These are phyloP conservation scores for Calocera cornea DNA, from an alignment of 768 basidiomycete species.

Conservation along the genomic window DNA sequence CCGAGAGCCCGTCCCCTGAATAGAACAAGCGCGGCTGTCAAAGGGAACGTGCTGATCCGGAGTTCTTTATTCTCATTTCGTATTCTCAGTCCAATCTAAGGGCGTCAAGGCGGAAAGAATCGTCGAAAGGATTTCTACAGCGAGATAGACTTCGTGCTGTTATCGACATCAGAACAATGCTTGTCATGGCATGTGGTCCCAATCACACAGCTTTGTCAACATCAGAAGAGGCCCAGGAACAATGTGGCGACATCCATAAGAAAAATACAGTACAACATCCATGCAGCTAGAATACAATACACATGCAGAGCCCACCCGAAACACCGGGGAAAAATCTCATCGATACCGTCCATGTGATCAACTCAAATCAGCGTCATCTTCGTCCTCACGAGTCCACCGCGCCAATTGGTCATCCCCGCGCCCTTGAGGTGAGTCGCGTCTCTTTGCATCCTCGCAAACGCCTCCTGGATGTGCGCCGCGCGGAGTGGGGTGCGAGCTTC, in stretches of 20 bases:
- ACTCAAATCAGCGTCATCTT: conserved; percentile 61
- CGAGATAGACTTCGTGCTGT: no score
- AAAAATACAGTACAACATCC: neutral
- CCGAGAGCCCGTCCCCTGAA: no score
- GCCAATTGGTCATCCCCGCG: conserved; percentile 81
- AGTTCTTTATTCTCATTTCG: no score
- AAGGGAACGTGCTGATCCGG: no score
- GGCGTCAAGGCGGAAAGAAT: no score
- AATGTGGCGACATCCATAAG: neutral
- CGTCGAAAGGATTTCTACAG: no score
- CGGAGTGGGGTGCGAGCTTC: conserved; percentile 65
- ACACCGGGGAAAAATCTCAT: neutral
- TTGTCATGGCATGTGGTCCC: no score
- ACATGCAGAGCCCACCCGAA: neutral
- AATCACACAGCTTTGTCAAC: no score
- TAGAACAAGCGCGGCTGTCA: no score
- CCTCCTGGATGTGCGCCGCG: conserved; percentile 82
- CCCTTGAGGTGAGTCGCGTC: conserved; percentile 70
- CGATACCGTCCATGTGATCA: no score
- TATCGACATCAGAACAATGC: no score
- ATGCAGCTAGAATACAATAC: neutral
- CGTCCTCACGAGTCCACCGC: conserved; percentile 70
- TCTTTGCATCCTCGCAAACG: conserved; percentile 78
- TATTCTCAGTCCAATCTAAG: no score
- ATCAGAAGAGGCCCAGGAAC: neutral